Conservation (phyloP, 768 basidiomycete genomes). For the Cubamyces sp. region DNA sequence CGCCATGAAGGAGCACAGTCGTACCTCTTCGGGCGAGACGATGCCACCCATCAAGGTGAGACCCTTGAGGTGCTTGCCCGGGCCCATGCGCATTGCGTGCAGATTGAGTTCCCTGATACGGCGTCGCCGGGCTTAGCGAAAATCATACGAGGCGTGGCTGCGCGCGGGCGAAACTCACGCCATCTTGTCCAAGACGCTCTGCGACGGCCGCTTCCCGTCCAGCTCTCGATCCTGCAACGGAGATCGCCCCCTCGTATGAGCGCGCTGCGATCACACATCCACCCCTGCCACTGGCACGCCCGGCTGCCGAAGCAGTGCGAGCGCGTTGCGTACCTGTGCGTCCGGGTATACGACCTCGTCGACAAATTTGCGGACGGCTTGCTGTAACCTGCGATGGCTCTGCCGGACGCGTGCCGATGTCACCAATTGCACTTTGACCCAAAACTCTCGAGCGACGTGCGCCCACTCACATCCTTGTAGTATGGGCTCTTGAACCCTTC, state of each 20-base stretch:
- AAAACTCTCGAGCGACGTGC: constrained; percentile 38
- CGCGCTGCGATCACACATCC: background rate
- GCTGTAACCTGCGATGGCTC: constrained; percentile 67
- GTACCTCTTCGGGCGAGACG: constrained; percentile 72
- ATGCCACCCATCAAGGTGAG: constrained; percentile 72
- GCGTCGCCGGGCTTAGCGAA: constrained; percentile 7
- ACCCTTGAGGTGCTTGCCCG: constrained; percentile 86
- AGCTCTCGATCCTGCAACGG: constrained; percentile 61
- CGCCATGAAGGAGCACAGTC: background rate
- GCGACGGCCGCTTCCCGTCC: constrained; percentile 85
- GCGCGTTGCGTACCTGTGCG: constrained; percentile 35
- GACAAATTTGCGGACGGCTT: constrained; percentile 63
- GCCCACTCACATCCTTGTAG: constrained; percentile 71
- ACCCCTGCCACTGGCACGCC: background rate
- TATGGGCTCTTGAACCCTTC: constrained; percentile 75
- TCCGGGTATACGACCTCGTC: constrained; percentile 63
- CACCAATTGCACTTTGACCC: constrained; percentile 48
- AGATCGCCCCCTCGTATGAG: background rate
- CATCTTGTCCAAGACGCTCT: constrained; percentile 82
- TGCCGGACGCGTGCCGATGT: constrained; percentile 29
- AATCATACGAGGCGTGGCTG: background rate
- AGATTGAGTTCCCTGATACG: constrained; percentile 61
- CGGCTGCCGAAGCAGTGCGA: background rate
- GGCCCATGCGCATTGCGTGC: constrained; percentile 94
- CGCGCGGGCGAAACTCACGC: constrained; percentile 48